A percentile compares a stretch with the other conserved stretches of the same genome.
Evolutionary conservation across 495 filamentous ascomycete genomes (phyloP).

Genomic region (Penicillium antarcticum): DNA sequence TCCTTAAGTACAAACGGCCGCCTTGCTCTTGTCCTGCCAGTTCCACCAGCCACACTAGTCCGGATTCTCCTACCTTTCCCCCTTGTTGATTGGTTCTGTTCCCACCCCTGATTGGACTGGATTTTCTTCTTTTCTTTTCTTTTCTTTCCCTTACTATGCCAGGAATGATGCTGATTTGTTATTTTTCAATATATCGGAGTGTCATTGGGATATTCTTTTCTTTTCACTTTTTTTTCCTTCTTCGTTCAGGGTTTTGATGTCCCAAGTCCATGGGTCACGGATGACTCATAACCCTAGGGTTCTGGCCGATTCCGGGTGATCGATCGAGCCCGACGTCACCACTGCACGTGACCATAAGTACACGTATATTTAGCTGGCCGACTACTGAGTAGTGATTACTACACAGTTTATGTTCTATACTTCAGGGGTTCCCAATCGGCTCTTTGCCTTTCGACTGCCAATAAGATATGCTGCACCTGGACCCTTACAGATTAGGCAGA

Average conservation of each 20-base stretch:
- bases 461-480: constrained; percentile 1
- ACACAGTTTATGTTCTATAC: too few relatives aligned
- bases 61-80: constrained; percentile 33
- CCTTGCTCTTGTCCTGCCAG: constrained; percentile 38
- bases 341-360: constrained; percentile 14
- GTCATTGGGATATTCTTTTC: not conserved
- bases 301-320: constrained; percentile 12
- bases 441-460: constrained; percentile 2
- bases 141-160: not conserved
- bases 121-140: constrained; percentile 1
- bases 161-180: not conserved
- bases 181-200: not conserved
- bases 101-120: constrained; percentile 28
- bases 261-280: not conserved
- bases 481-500: constrained; percentile 20
- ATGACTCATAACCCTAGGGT: constrained; percentile 15
- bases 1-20: constrained; percentile 50
- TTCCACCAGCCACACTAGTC: constrained; percentile 40
- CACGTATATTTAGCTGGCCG: not conserved
- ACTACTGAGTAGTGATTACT: too few relatives aligned
- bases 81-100: constrained; percentile 21
- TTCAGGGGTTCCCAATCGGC: not conserved
- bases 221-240: not conserved
- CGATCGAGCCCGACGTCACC: constrained; percentile 14
- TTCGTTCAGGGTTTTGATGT: too few relatives aligned